phyloP scores from a whole-genome alignment of 768 basidiomycete species.

The Guyanaporus albipodus region DNA sequence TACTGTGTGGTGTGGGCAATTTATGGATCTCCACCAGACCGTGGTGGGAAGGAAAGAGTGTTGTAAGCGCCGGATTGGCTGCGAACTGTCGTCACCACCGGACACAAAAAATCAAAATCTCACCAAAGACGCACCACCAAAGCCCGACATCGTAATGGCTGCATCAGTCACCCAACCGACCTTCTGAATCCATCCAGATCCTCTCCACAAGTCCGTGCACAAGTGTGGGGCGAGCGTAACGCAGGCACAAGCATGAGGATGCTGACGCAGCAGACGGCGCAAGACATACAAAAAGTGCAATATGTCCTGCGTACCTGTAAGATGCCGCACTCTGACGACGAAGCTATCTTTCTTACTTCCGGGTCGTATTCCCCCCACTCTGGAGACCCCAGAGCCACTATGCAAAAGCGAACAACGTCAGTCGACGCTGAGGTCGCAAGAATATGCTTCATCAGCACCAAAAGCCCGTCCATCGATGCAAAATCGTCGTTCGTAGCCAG shows the following conservation, averaged over 20 bases:
- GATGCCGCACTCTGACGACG: neutral
- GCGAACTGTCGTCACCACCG: conserved; percentile 10
- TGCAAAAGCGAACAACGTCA: conserved; percentile 51
- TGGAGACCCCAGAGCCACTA: conserved; percentile 58
- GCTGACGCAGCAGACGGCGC: conserved; percentile 51
- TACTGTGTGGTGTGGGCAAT: conserved; percentile 69
- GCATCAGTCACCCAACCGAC: conserved; percentile 79
- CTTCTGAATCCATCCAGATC: conserved; percentile 69
- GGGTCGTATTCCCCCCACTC: conserved; percentile 63
- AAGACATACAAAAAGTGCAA: conserved; percentile 70
- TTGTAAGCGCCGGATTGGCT: conserved; percentile 76
- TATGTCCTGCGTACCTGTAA: conserved; percentile 47
- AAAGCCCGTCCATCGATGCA: conserved; percentile 18
- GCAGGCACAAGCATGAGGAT: conserved; percentile 62
- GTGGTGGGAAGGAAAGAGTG: conserved; percentile 79
- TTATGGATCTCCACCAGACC: conserved; percentile 77
- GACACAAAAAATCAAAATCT: neutral
- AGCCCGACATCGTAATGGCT: conserved; percentile 68
- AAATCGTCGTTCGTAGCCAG: conserved; percentile 12
- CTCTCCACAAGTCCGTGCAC: conserved; percentile 56
- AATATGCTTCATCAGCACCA: conserved; percentile 30
- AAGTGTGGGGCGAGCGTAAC: conserved; percentile 63
- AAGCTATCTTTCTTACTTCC: conserved; percentile 40
- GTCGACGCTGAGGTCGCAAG: conserved; percentile 32
- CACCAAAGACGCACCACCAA: conserved; percentile 56